Percentiles rank a stretch among this genome's conserved stretches.
These are phyloP conservation scores for Colletotrichum sp. DNA, from an alignment of 2,329 filamentous ascomycete species.

Conservation along the genomic window DNA sequence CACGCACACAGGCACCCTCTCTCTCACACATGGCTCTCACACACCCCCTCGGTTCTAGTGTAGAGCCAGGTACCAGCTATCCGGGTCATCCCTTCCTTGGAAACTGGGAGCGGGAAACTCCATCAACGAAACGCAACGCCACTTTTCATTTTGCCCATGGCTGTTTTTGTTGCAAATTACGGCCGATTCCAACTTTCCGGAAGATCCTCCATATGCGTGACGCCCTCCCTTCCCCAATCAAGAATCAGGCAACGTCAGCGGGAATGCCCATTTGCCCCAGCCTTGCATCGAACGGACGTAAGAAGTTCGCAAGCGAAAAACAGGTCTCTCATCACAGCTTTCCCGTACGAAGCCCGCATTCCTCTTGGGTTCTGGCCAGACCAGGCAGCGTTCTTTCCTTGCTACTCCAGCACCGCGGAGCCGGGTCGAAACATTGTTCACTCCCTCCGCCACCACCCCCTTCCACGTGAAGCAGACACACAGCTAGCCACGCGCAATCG, in stretches of 20 bases:
- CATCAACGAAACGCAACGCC: neutral
- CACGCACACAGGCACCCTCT: neutral
- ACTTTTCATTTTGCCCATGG: neutral
- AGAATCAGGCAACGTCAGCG: neutral
- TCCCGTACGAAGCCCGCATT: neutral
- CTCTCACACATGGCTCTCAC: neutral
- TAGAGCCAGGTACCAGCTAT: conserved; percentile 1
- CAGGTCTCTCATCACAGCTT: neutral
- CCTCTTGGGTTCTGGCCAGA: neutral
- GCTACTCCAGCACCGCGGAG: neutral
- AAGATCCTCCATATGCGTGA: neutral
- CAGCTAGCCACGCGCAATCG: neutral
- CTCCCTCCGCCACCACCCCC: neutral
- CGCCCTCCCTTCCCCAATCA: neutral
- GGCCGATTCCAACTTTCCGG: neutral
- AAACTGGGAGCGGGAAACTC: neutral
- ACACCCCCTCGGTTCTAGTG: neutral
- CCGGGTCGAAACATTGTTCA: neutral
- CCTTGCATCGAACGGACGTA: neutral
- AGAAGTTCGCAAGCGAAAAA: neutral
- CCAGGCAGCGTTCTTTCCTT: neutral
- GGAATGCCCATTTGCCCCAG: neutral
- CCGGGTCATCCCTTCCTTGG: neutral
- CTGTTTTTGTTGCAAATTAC: neutral
- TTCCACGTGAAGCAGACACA: neutral